These are phyloP conservation scores for Scytalidium sp. DNA, from an alignment of 2,329 filamentous ascomycete genomes.

Conservation along the genomic window DNA sequence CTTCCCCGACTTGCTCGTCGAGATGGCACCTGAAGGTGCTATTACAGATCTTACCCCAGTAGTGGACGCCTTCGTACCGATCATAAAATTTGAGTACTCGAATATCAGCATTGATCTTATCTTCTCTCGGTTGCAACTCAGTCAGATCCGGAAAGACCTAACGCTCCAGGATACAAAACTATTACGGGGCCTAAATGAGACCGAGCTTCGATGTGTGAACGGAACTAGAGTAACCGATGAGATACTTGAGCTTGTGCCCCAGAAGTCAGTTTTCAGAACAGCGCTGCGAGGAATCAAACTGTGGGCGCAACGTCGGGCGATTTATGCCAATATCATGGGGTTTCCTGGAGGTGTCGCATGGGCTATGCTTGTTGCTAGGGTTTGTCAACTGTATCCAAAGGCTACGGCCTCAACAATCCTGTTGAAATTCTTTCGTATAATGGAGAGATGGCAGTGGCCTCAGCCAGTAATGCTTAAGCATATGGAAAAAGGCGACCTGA, in stretches of 20 bases:
- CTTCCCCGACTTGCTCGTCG: conserved; percentile 76
- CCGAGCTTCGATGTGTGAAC: conserved; percentile 85
- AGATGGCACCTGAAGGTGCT: conserved; percentile 72
- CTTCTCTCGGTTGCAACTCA: conserved; percentile 72
- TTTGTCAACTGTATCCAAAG: conserved; percentile 94
- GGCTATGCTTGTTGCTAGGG: conserved; percentile 94
- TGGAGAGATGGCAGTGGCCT: conserved; percentile 91
- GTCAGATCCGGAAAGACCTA: conserved; percentile 69
- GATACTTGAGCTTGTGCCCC: conserved; percentile 83
- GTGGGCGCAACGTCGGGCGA: conserved; percentile 88
- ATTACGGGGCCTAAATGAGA: conserved; percentile 81
- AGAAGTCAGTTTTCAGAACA: conserved; percentile 83
- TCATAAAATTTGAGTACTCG: conserved; percentile 92
- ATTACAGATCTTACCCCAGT: conserved; percentile 85
- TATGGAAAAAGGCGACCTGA: conserved; percentile 77
- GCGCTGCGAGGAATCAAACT: conserved; percentile 91
- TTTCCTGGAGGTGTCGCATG: conserved; percentile 96
- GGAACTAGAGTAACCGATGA: conserved; percentile 93
- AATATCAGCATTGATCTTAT: conserved; percentile 95
- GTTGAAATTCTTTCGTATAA: conserved; percentile 90
- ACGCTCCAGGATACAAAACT: conserved; percentile 80
- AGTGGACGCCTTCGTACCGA: conserved; percentile 87
- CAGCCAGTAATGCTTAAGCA: conserved; percentile 87
- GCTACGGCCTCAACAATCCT: conserved; percentile 87
- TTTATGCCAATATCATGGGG: conserved; percentile 95